A percentile compares a stretch with the other conserved stretches of the same genome.
Conservation (phyloP, 164 flowering plant species). For the Buxus sempervirens region DNA sequence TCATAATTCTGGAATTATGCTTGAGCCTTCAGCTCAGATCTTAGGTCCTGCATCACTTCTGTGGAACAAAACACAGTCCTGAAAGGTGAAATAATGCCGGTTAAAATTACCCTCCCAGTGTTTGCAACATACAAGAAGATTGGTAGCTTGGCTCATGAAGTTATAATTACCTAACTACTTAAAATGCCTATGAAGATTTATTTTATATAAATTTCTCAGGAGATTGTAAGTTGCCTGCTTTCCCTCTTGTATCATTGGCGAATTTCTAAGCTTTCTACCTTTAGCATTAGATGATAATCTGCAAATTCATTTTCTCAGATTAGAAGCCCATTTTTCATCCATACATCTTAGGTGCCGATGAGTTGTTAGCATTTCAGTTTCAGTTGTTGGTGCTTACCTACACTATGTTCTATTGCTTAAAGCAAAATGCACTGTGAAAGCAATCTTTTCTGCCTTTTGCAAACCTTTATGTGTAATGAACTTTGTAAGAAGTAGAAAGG, state of each 20-base stretch:
- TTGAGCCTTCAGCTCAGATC: slow-evolving; percentile 67
- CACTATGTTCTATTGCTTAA: slow-evolving; percentile 27
- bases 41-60: slow-evolving; percentile 42
- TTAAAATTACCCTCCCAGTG: background rate
- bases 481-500: slow-evolving; percentile 1
- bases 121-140: background rate
- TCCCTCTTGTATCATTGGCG: too few relatives aligned
- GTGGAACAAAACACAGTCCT: background rate
- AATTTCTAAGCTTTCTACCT: too few relatives aligned
- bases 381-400: slow-evolving; percentile 12
- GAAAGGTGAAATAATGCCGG: background rate
- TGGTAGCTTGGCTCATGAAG: background rate
- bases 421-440: slow-evolving; percentile 31
- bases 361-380: too few relatives aligned
- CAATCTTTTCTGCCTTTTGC: slow-evolving; percentile 24
- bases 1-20: slow-evolving; percentile 68
- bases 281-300: too few relatives aligned
- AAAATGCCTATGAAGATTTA: too few relatives aligned
- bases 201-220: too few relatives aligned
- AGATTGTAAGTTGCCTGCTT: too few relatives aligned
- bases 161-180: too few relatives aligned
- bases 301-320: too few relatives aligned
- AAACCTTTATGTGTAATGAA: background rate
- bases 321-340: too few relatives aligned
- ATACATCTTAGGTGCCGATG: too few relatives aligned